Conservation (phyloP, 345 rosid species). For the Eucalyptus curtisii region DNA sequence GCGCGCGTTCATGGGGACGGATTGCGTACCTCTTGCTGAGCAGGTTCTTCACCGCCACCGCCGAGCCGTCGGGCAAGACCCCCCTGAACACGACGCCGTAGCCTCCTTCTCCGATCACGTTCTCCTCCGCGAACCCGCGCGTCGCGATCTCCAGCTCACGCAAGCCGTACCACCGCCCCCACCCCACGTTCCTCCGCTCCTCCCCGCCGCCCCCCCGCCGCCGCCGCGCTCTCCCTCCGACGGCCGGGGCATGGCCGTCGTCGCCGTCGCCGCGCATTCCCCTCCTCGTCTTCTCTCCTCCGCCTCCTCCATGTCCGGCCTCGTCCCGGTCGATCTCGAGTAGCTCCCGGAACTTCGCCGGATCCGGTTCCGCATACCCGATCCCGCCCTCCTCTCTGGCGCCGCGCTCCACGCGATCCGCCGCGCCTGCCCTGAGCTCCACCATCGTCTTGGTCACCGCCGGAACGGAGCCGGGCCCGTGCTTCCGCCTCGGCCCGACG, state of each 20-base stretch:
- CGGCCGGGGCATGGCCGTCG: conserved; percentile 3
- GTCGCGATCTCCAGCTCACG: conserved; percentile 89
- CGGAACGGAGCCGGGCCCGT: conserved; percentile 63
- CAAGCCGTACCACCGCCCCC: conserved; percentile 89
- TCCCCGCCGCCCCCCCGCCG: not conserved
- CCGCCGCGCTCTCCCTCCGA: conserved; percentile 20
- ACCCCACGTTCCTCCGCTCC: conserved; percentile 48
- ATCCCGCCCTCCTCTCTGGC: not conserved
- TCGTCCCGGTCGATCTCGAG: not conserved
- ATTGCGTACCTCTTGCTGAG: conserved; percentile 74
- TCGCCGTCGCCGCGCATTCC: conserved; percentile 8
- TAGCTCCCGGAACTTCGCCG: not conserved
- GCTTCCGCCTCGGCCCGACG: conserved; percentile 31
- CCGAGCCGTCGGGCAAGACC: conserved; percentile 55
- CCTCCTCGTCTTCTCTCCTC: conserved; percentile 4
- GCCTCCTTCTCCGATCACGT: conserved; percentile 91
- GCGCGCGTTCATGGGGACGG: not conserved
- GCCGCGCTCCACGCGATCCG: conserved; percentile 3
- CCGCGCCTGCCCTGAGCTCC: conserved; percentile 36
- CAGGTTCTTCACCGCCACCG: conserved; percentile 85
- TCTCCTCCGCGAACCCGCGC: conserved; percentile 64
- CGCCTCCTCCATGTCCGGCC: not conserved
- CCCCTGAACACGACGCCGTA: conserved; percentile 86
- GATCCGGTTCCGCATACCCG: not conserved
- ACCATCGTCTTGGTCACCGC: conserved; percentile 52